A percentile compares a stretch with the other conserved stretches of the same genome.
Evolutionary conservation across 2,329 filamentous ascomycete species (phyloP).

Genomic region (Colletotrichum sp.): DNA sequence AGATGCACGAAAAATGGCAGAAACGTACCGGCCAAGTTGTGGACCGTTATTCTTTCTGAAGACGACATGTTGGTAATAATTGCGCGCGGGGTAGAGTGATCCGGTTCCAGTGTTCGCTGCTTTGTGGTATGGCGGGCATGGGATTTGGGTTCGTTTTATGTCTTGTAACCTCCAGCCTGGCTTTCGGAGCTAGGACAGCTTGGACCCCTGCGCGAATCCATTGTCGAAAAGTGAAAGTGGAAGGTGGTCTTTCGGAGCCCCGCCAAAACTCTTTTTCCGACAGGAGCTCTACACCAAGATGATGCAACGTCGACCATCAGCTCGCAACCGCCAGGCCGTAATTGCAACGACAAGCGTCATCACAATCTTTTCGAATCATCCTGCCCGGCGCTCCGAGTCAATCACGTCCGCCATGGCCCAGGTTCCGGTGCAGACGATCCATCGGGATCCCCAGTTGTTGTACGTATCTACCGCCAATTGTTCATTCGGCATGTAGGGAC

Average conservation of each 20-base stretch:
- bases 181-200: conserved; percentile 14
- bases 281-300: neutral
- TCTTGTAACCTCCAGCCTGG: conserved; percentile 21
- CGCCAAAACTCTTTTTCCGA: conserved; percentile 24
- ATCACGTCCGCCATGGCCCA: conserved; percentile 71
- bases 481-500: conserved; percentile 8
- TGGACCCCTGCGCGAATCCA: conserved; percentile 13
- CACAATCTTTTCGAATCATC: neutral
- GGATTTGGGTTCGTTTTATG: conserved; percentile 3
- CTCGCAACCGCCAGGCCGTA: neutral
- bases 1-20: neutral
- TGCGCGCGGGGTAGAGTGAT: neutral
- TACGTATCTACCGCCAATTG: conserved; percentile 51
- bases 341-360: neutral
- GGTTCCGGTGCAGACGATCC: conserved; percentile 90
- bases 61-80: conserved; percentile 39
- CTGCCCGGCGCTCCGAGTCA: neutral
- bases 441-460: conserved; percentile 98
- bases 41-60: conserved; percentile 66
- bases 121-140: neutral
- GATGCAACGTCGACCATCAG: neutral
- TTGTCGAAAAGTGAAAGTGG: conserved; percentile 11
- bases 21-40: conserved; percentile 66
- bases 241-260: conserved; percentile 26
- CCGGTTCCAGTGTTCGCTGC: neutral